Base-by-base conservation (phyloP, 108 stramenopile species). In the Skeletonema menzelii region DNA sequence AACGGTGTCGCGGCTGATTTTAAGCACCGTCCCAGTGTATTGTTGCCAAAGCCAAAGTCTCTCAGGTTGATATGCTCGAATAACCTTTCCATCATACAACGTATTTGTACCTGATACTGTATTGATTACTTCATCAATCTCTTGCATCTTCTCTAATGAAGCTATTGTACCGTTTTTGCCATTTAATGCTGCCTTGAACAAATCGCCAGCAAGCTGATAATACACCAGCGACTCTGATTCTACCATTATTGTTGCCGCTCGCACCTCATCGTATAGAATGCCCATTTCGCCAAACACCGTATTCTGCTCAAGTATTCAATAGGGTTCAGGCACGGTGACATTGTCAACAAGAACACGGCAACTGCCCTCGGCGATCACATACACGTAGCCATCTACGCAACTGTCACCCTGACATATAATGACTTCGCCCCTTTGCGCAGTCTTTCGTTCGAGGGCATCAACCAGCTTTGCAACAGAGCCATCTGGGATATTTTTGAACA, bases 281-380 rank as follows among this genome's bases (percentile, higher is more conserved):
- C 65, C 80, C 22, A 70, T 27, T 15, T 76, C 75, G 1, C 80
- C 80, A 46, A 81, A 75, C 27, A 75, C 40, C 12, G 27, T 20
- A 7, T 37, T 63, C 26, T 66, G 58, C 24, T 15, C 56, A 30
- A 81, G 10, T 6, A 34, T 76, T 2, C 75, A 69, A 56, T 76
- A 81, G 1, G 80, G 80, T 34, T 81, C 80, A 5, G 80, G 80
- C 24, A 75, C 65, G 11, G n/a, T 57, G 4, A 69, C 63, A 20
- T 61, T 69, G 62, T 81, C 80, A 0, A 81, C 65, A 3, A 67
- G 32, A 8, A 81, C 80, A 11, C 26, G 47, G 42, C 71, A 72
- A 20, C 62, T 19, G 14, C 80, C 80, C 35, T 75, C 69, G 1
- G 38, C 57, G 5, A 81, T 20, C 5, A 81, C n/a, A 57, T 75